phyloP scores from a whole-genome alignment of 306 rosid genomes.

The Gynostemma pentaphyllum region DNA sequence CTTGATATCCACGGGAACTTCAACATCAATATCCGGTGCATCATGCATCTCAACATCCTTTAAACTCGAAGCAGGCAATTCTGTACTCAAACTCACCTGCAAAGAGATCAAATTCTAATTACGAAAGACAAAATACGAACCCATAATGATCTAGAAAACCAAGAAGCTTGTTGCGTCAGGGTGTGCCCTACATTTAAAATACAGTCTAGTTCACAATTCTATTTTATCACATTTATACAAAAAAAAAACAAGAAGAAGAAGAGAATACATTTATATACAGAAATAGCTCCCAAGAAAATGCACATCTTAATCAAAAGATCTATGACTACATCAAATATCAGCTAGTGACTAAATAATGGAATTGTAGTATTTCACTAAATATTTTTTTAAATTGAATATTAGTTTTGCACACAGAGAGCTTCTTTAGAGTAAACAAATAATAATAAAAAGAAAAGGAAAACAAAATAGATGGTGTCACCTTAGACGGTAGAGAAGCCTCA shows the following conservation, averaged over 20 bases:
- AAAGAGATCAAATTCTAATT: slow-evolving; percentile 9
- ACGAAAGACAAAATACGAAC: neutral
- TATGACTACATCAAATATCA: neutral
- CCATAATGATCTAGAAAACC: neutral
- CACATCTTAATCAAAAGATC: neutral
- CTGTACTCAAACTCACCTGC: slow-evolving; percentile 41
- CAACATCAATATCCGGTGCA: slow-evolving; percentile 17
- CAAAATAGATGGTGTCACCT: slow-evolving; percentile 27
- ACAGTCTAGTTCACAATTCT: neutral
- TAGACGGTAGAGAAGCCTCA: slow-evolving; percentile 28
- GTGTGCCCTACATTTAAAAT: neutral
- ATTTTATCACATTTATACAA: neutral
- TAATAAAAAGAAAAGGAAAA: neutral
- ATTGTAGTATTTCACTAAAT: neutral
- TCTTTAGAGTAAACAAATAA: neutral
- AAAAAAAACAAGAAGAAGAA: neutral
- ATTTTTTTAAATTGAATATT: neutral
- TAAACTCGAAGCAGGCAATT: slow-evolving; percentile 26
- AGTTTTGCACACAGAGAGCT: neutral
- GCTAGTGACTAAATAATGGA: neutral
- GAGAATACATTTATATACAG: no score
- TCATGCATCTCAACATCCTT: slow-evolving; percentile 24
- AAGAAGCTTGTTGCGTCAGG: neutral
- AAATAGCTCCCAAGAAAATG: no score
- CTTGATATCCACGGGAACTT: slow-evolving; percentile 22